Base-by-base conservation (phyloP, 2,329 filamentous ascomycete species). In the Colletotrichum sp. region DNA sequence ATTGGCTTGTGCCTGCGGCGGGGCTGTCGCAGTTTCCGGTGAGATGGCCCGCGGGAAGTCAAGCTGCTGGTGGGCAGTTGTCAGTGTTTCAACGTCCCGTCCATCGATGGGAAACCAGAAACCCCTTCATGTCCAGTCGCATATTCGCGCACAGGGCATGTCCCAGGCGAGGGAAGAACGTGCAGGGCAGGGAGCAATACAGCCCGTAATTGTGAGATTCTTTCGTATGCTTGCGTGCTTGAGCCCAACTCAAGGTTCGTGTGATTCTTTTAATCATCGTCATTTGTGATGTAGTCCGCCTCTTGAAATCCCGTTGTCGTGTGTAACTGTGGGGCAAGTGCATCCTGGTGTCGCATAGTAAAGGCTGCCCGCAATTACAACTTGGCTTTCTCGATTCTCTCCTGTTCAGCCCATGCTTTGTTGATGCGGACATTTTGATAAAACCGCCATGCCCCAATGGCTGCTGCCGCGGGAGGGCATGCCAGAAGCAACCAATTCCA, bases 401-500 rank as follows among this genome's bases (percentile, higher is more conserved):
- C 88, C 84, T 89, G 86, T 79, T 88, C 88, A 78, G 92, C 90
- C 96, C 96, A 98, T 75, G 87, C 87, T 83, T 87, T 90, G 84
- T 95, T 95, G 79, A 93, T 92, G 80, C 88, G 89, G 81, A 91
- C 89, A 84, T 96, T 97, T 82, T 92, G 88, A 86, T 93, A 93
- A 82, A 95, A 92, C 79, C 91, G 93, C 93, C 93, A 96, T 32
- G 91, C 85, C 0, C 92, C 95, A 73, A 93, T 90, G 13, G 90
- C 85, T 24, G 93, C 90, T 2, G 93, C 96, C 78, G 98, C 81
- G 55, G 96, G 95, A 78, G 96, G 96, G 82, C 90, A 94, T 52
- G 93, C 85, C 78, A 93, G 86, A 77, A 93, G 82, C 78, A 94
- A 74, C 90, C 92, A 94, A n/a, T 92, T 92, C 96, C 97, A 99